Evolutionary conservation across 2,329 filamentous ascomycete genomes (phyloP).

Genomic region (Aspergillus quadrilineatus): DNA sequence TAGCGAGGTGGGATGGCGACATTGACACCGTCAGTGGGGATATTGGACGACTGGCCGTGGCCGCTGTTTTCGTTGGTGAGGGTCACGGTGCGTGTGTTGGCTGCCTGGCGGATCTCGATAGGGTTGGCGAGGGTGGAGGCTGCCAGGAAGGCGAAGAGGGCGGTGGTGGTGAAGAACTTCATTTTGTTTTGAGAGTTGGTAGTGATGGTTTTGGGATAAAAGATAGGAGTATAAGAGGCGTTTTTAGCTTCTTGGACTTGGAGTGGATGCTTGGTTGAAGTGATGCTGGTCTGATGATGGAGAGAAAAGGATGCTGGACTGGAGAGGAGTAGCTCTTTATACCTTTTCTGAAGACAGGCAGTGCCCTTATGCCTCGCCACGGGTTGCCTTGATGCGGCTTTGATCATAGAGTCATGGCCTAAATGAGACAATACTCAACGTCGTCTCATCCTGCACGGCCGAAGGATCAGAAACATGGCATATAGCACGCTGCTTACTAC

Average conservation of each 20-base stretch:
- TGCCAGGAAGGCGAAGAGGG: constrained; percentile 2
- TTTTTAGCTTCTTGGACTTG: background rate
- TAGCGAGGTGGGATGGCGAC: background rate
- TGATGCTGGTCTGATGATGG: background rate
- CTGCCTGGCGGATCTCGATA: background rate
- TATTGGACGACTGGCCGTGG: background rate
- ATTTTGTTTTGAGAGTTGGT: background rate
- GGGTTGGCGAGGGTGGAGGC: background rate
- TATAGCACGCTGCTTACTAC: background rate
- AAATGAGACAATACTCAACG: background rate
- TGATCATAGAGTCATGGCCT: background rate
- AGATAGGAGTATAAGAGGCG: background rate
- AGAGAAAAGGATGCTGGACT: background rate
- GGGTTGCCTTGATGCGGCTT: background rate
- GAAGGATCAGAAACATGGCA: background rate
- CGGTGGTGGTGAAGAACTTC: constrained; percentile 3
- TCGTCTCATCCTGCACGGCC: background rate
- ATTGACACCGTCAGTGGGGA: background rate
- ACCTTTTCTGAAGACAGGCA: background rate
- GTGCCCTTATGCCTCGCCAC: background rate
- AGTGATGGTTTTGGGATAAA: background rate
- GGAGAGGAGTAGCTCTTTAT: background rate
- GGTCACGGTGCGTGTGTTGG: background rate
- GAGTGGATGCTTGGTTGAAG: background rate
- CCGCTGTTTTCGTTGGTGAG: constrained; percentile 5